phyloP scores from a whole-genome alignment of 495 filamentous ascomycete species.

The Neurospora africana region DNA sequence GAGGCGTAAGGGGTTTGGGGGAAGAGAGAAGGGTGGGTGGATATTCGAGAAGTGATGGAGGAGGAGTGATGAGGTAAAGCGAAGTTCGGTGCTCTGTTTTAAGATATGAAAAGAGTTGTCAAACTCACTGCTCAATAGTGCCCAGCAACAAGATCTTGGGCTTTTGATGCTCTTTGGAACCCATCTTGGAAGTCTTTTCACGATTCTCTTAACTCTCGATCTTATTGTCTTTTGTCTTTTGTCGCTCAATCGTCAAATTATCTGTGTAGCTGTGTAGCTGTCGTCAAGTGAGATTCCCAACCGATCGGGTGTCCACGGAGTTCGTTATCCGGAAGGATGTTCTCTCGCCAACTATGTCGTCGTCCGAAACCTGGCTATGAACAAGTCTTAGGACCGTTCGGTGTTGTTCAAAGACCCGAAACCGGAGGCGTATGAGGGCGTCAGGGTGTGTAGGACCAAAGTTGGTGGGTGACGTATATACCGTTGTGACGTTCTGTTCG shows the following conservation, averaged over 20 bases:
- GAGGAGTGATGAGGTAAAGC: neutral
- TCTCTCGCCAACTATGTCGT: neutral
- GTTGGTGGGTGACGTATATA: neutral
- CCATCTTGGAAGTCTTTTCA: neutral
- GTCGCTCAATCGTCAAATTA: neutral
- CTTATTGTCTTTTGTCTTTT: neutral
- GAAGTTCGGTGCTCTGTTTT: too few relatives aligned
- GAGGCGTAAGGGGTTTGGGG: too few relatives aligned
- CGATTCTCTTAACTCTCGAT: neutral
- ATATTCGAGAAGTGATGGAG: neutral
- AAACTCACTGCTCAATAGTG: conserved; percentile 22
- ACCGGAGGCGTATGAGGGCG: neutral
- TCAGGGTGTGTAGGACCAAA: neutral
- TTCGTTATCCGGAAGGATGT: neutral
- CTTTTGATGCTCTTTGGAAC: neutral
- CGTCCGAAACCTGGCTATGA: neutral
- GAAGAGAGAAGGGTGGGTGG: neutral
- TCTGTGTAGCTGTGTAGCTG: neutral
- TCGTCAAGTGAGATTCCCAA: neutral
- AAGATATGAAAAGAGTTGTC: neutral
- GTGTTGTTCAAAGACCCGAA: neutral
- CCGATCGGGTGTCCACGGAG: neutral
- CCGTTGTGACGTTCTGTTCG: neutral
- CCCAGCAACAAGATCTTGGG: conserved; percentile 26
- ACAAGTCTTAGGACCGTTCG: neutral